Base-by-base conservation (phyloP, 768 basidiomycete genomes). In the Termitomyces sp. region DNA sequence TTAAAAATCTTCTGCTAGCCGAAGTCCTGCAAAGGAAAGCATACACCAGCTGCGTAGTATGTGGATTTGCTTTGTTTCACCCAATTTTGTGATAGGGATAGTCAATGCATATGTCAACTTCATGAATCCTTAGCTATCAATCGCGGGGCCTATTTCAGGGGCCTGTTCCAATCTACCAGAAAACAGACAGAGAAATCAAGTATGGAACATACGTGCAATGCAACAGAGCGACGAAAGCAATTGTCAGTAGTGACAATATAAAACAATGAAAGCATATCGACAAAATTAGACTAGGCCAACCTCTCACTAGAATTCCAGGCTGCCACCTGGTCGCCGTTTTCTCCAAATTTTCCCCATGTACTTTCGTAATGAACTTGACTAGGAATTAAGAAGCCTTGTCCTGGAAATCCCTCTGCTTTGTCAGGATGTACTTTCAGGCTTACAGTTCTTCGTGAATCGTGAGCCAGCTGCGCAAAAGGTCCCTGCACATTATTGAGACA, bases 381-480 rank as follows among this genome's bases (percentile, higher is more conserved):
- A 22, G 61, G 57, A n/a, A 56, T 39, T 7, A 65, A 16, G 27
- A 65, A 26, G 6, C 64, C 57, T 31, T 61, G 60, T 36, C 61
- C 67, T 27, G 62, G 58, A 24, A 52, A 49, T 29, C 32, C 60
- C 13, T 58, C 53, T 18, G 41, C 16, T 53, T 62, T 59, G 22
- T 32, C 44, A 36, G 31, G 53, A 12, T 62, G 43, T 34, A 56
- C 39, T 48, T 64, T 67, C 24, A 62, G 68, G 62, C 71, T 72
- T 14, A 65, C 67, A 22, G 67, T 63, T 37, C 71, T 64, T 24
- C 71, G 65, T 54, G 60, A 52, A 31, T 68, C 67, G 12, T 57
- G 57, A 4, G 64, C 53, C 24, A 59, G 62, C 26, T 62, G 59
- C 32, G 59, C 61, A 56, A 62, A 53, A 10, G 63, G 62, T 29